Evolutionary conservation across 1,139 yeast genomes (phyloP).

Genomic region (Geotrichum phurueaensis): DNA sequence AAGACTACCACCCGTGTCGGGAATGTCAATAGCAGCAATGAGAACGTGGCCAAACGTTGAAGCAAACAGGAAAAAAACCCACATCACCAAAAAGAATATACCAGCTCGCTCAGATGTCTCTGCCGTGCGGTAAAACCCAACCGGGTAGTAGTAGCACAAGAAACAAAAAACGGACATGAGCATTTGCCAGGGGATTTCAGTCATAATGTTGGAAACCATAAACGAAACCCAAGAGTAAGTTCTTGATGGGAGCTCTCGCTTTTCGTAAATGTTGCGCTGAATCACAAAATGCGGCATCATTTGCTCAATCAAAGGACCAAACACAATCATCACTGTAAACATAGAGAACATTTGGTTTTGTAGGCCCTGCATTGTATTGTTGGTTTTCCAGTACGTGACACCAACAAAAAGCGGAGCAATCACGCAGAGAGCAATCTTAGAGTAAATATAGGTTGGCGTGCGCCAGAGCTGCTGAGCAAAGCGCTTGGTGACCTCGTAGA

Average conservation of each 20-base stretch:
- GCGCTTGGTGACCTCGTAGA: constrained; percentile 42
- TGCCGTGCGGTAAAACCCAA: constrained; percentile 48
- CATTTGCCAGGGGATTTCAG: constrained; percentile 67
- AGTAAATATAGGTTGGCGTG: constrained; percentile 59
- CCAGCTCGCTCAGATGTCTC: constrained; percentile 65
- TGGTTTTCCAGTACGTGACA: constrained; percentile 61
- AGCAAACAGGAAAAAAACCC: constrained; percentile 52
- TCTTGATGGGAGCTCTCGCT: constrained; percentile 46
- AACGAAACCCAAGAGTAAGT: constrained; percentile 51
- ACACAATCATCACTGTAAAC: constrained; percentile 55
- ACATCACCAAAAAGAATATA: constrained; percentile 53
- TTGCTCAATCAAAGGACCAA: constrained; percentile 60
- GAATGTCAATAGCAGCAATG: constrained; percentile 56
- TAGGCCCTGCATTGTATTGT: constrained; percentile 42
- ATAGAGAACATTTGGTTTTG: constrained; percentile 45
- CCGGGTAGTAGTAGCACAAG: constrained; percentile 70
- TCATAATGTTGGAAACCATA: constrained; percentile 54
- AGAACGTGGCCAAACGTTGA: constrained; percentile 61
- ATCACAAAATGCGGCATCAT: constrained; percentile 57
- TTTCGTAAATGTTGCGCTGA: constrained; percentile 55
- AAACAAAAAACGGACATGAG: constrained; percentile 55
- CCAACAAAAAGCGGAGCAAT: constrained; percentile 55
- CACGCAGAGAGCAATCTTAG: constrained; percentile 48
- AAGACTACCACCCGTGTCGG: constrained; percentile 67
- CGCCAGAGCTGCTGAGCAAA: constrained; percentile 60